Base-by-base conservation (phyloP, 2,329 filamentous ascomycete genomes). In the Camptophora hylomeconis region DNA sequence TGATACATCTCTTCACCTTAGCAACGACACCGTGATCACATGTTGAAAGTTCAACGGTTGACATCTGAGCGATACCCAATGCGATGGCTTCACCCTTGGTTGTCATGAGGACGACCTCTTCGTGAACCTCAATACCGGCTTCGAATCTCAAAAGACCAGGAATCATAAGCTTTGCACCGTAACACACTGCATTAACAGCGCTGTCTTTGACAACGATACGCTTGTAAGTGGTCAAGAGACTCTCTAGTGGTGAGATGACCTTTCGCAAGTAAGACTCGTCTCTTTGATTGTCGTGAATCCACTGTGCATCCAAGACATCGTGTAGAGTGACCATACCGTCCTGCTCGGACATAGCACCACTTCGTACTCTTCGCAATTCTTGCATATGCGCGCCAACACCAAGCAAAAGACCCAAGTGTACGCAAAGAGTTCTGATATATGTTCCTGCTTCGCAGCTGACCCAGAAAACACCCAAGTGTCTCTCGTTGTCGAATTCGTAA, bases 81-180 rank as follows among this genome's bases (percentile, higher is more conserved):
- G 89, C 89, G 50, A 98, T 94, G 24, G 89, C 89, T 65, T 98
- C 89, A 49, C 89, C 89, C 72, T 98, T 98, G 50, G 89, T 95
- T 33, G 89, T 95, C 78, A 98, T 95, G 37, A 98, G 67, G 20
- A 98, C 84, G 49, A 95, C 77, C 62, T 98, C 89, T 57, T 98
- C 89, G 54, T 93, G 77, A 39, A 89, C 74, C 58, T 95, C 84
- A 53, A 95, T 93, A 39, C 72, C 81, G 45, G 78, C 65, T 67
- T 94, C 86, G 56, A 92, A 95, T 53, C 89, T 75, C 40, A 98
- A 63, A 31, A 98, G 70, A 63, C 89, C 89, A 26, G 89, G 89
- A 60, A 95, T 79, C 89, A 95, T 98, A 41, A 98, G 75, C 68
- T 95, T 95, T 26, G 89, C 89, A 61, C 89, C 89, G 57, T 95